Evolutionary conservation across 495 filamentous ascomycete genomes (phyloP), one percentile per base, ranked within the genome.

Genomic region (Hyaloscypha hepaticicola): DNA sequence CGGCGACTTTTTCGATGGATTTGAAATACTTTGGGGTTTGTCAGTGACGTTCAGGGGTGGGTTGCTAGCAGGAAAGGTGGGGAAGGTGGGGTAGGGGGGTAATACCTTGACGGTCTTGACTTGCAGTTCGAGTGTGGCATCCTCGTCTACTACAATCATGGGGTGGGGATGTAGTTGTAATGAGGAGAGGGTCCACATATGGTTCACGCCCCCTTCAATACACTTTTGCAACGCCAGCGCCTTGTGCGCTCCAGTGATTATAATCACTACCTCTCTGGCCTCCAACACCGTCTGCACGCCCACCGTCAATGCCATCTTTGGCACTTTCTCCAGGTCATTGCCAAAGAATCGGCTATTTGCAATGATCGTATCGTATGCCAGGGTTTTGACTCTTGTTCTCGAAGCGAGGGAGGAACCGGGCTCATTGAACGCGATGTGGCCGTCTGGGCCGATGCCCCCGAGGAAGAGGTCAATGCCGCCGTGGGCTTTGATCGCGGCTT

Each of bases 391-490:
- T 51, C 91, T 83, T 5, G 91, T 94, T 48, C 90, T 83, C 26
- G 88, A 92, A 66, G 83, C 86, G 59, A 96, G 76, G 60, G 88
- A 91, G 3, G 89, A 92, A 11, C 91, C 91, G 22, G 91, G 91
- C 76, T 96, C 91, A 74, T 96, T 94, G 81, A 96, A 94, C 45
- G 91, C 91, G 63, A 96, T 90, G 74, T 96, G 91, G 9, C 91
- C 91, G 72, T 96, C 91, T 41, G 90, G 88, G 49, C 91, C 91
- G 50, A 96, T 90, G 38, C 91, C 91, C 16, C 89, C 90, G 0
- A 96, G 81, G 77, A 94, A 96, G 27, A 96, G 83, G 72, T 94
- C 90, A 61, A 96, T 93, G 28, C 91, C 91, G 48, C 90, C 91
- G 52, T 77, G 83, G 51, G 82, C 79, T 67, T 87, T 85, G 75